Conservation (phyloP, 257 asterid species). For the Solanum chmielewskii region DNA sequence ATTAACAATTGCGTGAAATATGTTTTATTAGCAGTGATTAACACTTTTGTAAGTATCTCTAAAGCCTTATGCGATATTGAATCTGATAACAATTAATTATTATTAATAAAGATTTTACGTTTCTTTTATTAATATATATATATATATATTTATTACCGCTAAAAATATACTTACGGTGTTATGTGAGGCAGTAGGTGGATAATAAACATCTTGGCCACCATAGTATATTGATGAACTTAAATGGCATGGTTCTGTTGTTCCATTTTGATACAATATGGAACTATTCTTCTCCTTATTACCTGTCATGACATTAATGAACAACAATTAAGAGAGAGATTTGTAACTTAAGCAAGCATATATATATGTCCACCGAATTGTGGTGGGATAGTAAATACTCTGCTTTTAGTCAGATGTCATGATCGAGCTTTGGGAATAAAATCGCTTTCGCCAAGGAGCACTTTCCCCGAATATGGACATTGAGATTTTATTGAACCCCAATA, state of each 20-base stretch:
- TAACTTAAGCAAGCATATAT: not conserved
- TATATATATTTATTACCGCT: too few species aligned
- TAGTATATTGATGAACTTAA: slow-evolving; percentile 70
- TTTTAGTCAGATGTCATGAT: not conserved
- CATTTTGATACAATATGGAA: slow-evolving; percentile 17
- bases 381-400: not conserved
- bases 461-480: not conserved
- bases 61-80: too few species aligned
- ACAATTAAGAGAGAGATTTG: not conserved
- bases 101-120: fast-evolving
- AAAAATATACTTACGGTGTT: slow-evolving; percentile 23
- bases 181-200: slow-evolving; percentile 31
- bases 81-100: too few species aligned
- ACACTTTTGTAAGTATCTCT: too few species aligned
- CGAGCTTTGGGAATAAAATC: not conserved
- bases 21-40: too few species aligned
- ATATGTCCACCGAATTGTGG: fast-evolving
- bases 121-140: too few species aligned
- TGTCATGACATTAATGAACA: not conserved
- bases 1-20: too few species aligned
- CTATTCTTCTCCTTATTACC: slow-evolving; percentile 28
- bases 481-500: not conserved
- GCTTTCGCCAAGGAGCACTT: not conserved
- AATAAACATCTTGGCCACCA: slow-evolving; percentile 69
- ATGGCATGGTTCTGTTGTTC: slow-evolving; percentile 46